Base-by-base conservation (phyloP, 1,139 yeast genomes). In the Kodamaea alishanica region DNA sequence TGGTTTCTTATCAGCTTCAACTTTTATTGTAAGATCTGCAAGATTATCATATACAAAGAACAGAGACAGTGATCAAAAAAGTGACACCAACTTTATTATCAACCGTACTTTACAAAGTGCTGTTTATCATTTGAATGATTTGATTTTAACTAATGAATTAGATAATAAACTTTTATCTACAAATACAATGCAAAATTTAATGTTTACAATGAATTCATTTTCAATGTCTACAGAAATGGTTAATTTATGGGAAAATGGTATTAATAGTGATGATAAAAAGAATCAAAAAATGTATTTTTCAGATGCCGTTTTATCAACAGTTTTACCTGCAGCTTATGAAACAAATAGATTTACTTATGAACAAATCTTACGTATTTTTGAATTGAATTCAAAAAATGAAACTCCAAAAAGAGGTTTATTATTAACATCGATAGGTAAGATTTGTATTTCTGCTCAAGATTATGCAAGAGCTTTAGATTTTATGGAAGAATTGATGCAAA, bases 251-350 rank as follows among this genome's bases (percentile, higher is more conserved):
- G 77, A 71, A 51, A 49, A 51, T 23, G 75, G 75, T 6, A 70
- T 70, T 34, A 64, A 61, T 44, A 63, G 63, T 44, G 30, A 34
- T 27, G 34, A 24, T 22, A 32, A 31, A 15, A 15, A 34, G 12
- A 28, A 27, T 24, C 36, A 37, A 25, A 42, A 50, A 12, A 41
- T 61, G 26, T 70, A 58, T 51, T 50, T 58, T 39, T 42, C 69
- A 51, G 85, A 80, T 45, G 67, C 68, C 44, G 84, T 84, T 11
- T 78, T 85, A 48, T 87, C 94, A 25, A 77, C 82, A 7, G 75
- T 85, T 28, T 70, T 87, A 53, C 89, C 89, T 26, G 71, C 84
- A 31, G 74, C 88, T 46, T 81, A 73, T 48, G 79, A 77, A 43
- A 69, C 75, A 38, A 80, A 84, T 34, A 75, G 83, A 49, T 75